Evolutionary conservation across 768 basidiomycete genomes (phyloP), one percentile per base, ranked within the genome.

Genomic region (Tephrocybe sp.): DNA sequence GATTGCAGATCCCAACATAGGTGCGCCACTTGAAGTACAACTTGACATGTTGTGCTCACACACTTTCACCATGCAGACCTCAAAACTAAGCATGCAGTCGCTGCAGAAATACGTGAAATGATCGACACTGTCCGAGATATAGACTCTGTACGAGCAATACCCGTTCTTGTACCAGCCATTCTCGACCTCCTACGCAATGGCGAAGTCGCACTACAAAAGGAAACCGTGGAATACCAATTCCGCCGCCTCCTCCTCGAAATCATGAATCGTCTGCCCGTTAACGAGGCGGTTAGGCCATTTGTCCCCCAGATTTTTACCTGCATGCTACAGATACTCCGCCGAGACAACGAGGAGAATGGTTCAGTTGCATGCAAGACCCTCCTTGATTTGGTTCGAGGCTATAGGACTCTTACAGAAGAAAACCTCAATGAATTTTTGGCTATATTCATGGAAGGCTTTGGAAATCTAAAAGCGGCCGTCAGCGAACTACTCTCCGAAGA

Each of bases 331-430:
- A 74, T 93, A 44, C 76, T 98, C 25, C 85, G 88, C 21, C 73
- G 81, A 56, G 97, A 99, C 72, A 98, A 97, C 64, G 97, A 99
- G 69, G 97, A 99, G 64, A 95, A 94, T 61, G 97, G 91, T 2
- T 78, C 87, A 26, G 78, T 85, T 2, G 89, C 87, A 47, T 92
- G 94, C 78, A 98, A 98, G 70, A 88, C 86, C 48, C 77, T 97
- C 61, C 86, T 92, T 51, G 96, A 99, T 69, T 76, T 94, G 18
- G 81, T 90, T 60, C 83, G 96, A 41, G 82, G 78, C 43, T 90
- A 88, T 64, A 82, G 88, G 59, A 68, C 78, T 9, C 70, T 88
- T 40, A 80, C 82, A 13, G 91, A 92, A 55, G 84, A 89, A 8
- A 77, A 83, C 43, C 76, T 93, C 39, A 69, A 80, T 30, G 87